These are phyloP conservation scores for Ogataea nonfermentans DNA, from an alignment of 805 yeast species.

Conservation along the genomic window DNA sequence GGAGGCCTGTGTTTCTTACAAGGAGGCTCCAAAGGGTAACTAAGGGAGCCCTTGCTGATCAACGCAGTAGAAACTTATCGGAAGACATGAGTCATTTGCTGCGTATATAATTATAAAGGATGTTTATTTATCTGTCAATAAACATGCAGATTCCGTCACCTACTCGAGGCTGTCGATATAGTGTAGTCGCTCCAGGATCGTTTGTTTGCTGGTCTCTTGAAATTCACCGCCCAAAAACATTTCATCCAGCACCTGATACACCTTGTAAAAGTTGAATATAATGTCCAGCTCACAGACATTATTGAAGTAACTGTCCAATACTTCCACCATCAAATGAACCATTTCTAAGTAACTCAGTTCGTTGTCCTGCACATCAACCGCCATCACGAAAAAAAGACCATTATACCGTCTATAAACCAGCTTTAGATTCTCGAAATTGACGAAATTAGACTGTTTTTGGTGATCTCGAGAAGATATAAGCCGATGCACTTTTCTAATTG, in stretches of 20 bases:
- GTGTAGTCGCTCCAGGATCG: conserved; percentile 61
- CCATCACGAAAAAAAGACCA: conserved; percentile 83
- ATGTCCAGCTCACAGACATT: conserved; percentile 93
- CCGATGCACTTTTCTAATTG: conserved; percentile 69
- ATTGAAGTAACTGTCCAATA: conserved; percentile 79
- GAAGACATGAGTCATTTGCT: conserved; percentile 2
- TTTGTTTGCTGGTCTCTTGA: conserved; percentile 75
- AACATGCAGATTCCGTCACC: conserved; percentile 15
- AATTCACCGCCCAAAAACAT: conserved; percentile 88
- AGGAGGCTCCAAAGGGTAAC: conserved; percentile 87
- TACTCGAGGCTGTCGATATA: conserved; percentile 62
- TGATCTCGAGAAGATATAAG: conserved; percentile 80
- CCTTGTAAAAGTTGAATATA: conserved; percentile 86
- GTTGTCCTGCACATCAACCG: conserved; percentile 76
- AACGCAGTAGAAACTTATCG: neutral
- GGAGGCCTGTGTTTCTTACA: conserved; percentile 98
- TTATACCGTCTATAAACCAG: conserved; percentile 88
- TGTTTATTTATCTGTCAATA: conserved; percentile 15
- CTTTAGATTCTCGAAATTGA: conserved; percentile 53
- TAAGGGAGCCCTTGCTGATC: conserved; percentile 19
- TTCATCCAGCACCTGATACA: conserved; percentile 81
- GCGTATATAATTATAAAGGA: conserved; percentile 20
- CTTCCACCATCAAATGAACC: conserved; percentile 85
- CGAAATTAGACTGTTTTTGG: conserved; percentile 56
- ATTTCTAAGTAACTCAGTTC: conserved; percentile 81